Percentiles rank a stretch among this genome's conserved stretches.
phyloP scores from a whole-genome alignment of 192 early-diverging fungal genomes.

The Coemansia asiatica region DNA sequence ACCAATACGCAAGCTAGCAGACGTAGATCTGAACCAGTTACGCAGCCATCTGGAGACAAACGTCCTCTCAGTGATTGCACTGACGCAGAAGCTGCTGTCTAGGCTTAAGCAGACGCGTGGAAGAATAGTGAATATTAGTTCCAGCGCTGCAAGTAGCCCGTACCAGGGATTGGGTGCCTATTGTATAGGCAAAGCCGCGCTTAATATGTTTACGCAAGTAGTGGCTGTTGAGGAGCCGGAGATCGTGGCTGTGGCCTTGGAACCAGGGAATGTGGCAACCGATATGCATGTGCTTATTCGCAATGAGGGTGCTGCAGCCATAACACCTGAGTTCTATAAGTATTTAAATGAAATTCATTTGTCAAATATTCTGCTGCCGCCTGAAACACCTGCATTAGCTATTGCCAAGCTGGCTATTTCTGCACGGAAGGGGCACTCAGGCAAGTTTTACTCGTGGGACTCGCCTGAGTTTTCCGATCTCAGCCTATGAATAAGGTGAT shows the following conservation, averaged over 20 bases:
- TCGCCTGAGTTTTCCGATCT: constrained; percentile 43
- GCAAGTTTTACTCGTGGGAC: constrained; percentile 72
- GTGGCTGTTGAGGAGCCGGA: constrained; percentile 75
- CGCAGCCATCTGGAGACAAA: constrained; percentile 69
- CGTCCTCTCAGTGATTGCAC: constrained; percentile 67
- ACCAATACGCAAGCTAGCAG: constrained; percentile 63
- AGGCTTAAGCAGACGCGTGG: constrained; percentile 60
- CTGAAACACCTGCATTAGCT: constrained; percentile 65
- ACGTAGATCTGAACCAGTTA: constrained; percentile 61
- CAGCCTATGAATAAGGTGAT: too few species aligned
- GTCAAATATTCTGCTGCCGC: constrained; percentile 58
- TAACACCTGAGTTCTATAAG: constrained; percentile 58
- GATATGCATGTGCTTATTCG: constrained; percentile 80
- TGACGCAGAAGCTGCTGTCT: constrained; percentile 68
- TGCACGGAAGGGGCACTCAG: constrained; percentile 61
- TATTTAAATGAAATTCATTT: constrained; percentile 61
- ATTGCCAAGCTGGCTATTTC: constrained; percentile 69
- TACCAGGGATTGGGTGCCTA: constrained; percentile 82
- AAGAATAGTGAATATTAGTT: constrained; percentile 74
- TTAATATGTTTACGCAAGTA: constrained; percentile 70
- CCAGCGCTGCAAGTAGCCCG: constrained; percentile 70
- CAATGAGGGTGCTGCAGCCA: constrained; percentile 44
- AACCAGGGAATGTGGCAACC: constrained; percentile 88
- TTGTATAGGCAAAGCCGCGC: constrained; percentile 76
- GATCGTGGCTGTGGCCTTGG: constrained; percentile 65